Base-by-base conservation (phyloP, 1,284 basidiomycete species). In the Ceratobasidium sp. region DNA sequence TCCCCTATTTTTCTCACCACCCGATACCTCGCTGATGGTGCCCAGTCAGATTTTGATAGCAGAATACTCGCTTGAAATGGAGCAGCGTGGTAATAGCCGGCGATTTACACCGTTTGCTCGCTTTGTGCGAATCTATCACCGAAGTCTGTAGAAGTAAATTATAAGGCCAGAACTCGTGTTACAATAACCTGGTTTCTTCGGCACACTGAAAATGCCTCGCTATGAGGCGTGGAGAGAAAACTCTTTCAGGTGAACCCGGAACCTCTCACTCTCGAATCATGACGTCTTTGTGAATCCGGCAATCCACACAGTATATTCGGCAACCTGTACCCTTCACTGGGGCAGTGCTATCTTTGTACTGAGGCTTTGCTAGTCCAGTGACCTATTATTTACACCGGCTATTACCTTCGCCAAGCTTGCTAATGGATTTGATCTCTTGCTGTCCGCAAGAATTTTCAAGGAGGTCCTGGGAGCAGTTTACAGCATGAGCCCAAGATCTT, bases 1-100 rank as follows among this genome's bases (percentile, higher is more conserved):
- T 33, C 44, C 64, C 46, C 46, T 67, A 51, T 51, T 67, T 56
- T 67, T 67, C 64, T 67, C 64, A 67, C 64, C 64, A 10, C 49
- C n/a, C 23, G 28, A 13, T 26, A 49, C 23, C 23, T 10, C 6
- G n/a, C 23, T 51, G 46, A 51, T 67, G 23, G 46, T 67, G 18
- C 64, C 46, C 15, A 51, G 64, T 42, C 3, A 46, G 18, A 33
- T 10, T 18, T 56, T 26, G 67, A 69, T 69, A 69, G 67, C 51
- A n/a, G 55, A 69, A 55, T 28, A 3, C n/a, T 23, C 53, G 7
- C 51, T 55, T 44, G 28, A 70, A 69, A 55, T 55, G 18, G 10
- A 13, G n/a, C 28, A 56, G 68, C 68, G 68, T 70, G 68, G 68
- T 70, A 70, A 33, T 70, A 23, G 68, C 68, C 68, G 68, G 53